Conservation (phyloP, 1,139 yeast species). For the Groenewaldozyma auringiensis region DNA sequence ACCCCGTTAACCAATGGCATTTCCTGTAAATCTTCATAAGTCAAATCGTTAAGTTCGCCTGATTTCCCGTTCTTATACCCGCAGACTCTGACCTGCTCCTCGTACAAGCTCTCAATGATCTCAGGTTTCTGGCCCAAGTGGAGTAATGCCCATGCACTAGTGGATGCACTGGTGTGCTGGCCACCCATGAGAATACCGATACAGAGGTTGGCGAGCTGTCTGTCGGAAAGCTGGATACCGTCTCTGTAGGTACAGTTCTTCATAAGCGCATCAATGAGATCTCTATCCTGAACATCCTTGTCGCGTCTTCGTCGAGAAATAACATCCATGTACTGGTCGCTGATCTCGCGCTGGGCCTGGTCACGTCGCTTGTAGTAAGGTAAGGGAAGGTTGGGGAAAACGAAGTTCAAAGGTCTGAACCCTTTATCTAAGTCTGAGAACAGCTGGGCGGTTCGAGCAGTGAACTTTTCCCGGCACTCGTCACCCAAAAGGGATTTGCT, state of each 20-base stretch:
- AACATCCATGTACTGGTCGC: constrained; percentile 70
- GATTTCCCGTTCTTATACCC: constrained; percentile 36
- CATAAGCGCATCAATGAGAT: constrained; percentile 84
- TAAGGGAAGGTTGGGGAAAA: constrained; percentile 86
- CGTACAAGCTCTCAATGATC: constrained; percentile 67
- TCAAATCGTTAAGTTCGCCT: constrained; percentile 39
- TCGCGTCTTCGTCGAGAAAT: constrained; percentile 61
- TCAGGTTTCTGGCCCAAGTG: constrained; percentile 85
- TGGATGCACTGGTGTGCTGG: constrained; percentile 95
- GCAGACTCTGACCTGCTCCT: constrained; percentile 62
- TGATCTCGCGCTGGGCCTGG: constrained; percentile 73
- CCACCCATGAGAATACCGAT: constrained; percentile 99
- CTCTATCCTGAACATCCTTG: constrained; percentile 76
- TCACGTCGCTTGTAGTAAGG: constrained; percentile 83
- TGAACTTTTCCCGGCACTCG: constrained; percentile 78
- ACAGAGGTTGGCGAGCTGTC: constrained; percentile 85
- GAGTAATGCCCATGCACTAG: constrained; percentile 89
- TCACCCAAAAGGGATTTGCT: constrained; percentile 86
- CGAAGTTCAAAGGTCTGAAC: constrained; percentile 92
- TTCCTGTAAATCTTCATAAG: constrained; percentile 75
- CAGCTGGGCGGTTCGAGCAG: constrained; percentile 73
- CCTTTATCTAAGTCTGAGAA: constrained; percentile 94
- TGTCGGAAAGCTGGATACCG: constrained; percentile 89
- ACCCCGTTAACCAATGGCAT: constrained; percentile 75
- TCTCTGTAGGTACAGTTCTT: constrained; percentile 79